A percentile compares a stretch with the other conserved stretches of the same genome.
These are phyloP conservation scores for Aschersonia sp. DNA, from an alignment of 2,329 filamentous ascomycete genomes.

Conservation along the genomic window DNA sequence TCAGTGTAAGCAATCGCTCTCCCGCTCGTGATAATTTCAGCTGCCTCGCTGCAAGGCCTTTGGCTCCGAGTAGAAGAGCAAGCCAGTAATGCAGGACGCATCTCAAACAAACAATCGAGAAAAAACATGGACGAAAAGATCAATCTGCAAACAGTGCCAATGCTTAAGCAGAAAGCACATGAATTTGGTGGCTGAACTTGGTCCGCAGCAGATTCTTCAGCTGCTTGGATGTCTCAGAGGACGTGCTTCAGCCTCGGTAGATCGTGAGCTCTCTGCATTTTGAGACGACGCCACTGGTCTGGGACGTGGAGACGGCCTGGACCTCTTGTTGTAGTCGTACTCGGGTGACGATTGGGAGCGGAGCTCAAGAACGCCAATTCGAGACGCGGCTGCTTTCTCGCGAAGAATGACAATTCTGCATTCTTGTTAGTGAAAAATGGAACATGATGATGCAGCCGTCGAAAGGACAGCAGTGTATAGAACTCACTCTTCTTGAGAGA, in stretches of 20 bases:
- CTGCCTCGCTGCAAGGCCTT: too few relatives aligned
- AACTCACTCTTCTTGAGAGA: slow-evolving; percentile 45
- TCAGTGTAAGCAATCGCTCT: too few relatives aligned
- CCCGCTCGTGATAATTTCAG: too few relatives aligned
- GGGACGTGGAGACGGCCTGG: slow-evolving; percentile 4
- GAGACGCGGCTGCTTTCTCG: slow-evolving; percentile 35
- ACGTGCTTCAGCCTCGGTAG: background rate
- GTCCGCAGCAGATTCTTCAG: background rate
- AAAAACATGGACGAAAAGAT: too few relatives aligned
- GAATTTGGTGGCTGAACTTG: background rate
- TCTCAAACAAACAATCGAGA: too few relatives aligned
- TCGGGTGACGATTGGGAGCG: slow-evolving; percentile 2
- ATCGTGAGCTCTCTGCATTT: background rate
- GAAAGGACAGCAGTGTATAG: background rate
- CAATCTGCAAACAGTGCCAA: background rate
- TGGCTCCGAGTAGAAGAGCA: too few relatives aligned
- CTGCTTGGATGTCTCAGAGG: slow-evolving; percentile 1
- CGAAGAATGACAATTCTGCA: slow-evolving; percentile 33
- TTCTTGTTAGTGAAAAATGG: background rate
- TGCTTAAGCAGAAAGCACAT: background rate
- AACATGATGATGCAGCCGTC: background rate
- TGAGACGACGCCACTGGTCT: background rate
- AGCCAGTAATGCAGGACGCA: too few relatives aligned
- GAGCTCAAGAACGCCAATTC: slow-evolving; percentile 28
- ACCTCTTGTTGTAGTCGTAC: slow-evolving; percentile 4